Evolutionary conservation across 2,329 filamentous ascomycete genomes (phyloP), one percentile per base, ranked within the genome.

Genomic region (Hypoxylon sp.): DNA sequence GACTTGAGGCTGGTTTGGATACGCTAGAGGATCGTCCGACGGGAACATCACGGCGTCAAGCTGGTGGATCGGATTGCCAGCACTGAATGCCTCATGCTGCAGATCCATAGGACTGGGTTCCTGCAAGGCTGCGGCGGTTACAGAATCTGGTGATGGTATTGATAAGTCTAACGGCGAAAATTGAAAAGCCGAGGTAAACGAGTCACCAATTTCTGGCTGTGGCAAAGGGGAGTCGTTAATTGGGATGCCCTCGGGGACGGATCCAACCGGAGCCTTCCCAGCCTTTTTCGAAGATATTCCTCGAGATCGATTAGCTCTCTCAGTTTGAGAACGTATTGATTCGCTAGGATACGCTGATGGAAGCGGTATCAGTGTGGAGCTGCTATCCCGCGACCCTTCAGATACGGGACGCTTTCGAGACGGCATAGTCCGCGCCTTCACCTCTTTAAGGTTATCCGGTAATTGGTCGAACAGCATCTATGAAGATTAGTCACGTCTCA

Each of bases 381-480:
- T 63, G 12, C 74, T 71, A n/a, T 77, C 67, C 53, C 78, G 80
- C 14, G 79, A 69, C 16, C 29, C 54, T 30, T 81, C 81, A 9
- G 86, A 82, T 0, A 86, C 86, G 2, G 86, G 81, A 34, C 88
- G 82, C 75, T 90, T 90, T 74, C 85, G 88, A 9, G 81, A 85
- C 56, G 78, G 78, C 23, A 75, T 71, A 14, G 78, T 75, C 47
- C 76, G 80, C 46, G 75, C 73, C 62, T 78, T 81, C 51, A 74
- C 78, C 60, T 80, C 87, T 72, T 89, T 90, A 32, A 96, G 81
- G 61, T 86, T 86, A 53, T 91, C 90, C 0, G 94, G 93, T 0
- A 98, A 80, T 74, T 94, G 88, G 65, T 96, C 92, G 76, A 98
- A 97, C 6, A 97, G 84, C 51, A 85, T 84, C 92, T 96, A 72